phyloP scores from a whole-genome alignment of 805 yeast species.

The Barnettozyma vustinii region DNA sequence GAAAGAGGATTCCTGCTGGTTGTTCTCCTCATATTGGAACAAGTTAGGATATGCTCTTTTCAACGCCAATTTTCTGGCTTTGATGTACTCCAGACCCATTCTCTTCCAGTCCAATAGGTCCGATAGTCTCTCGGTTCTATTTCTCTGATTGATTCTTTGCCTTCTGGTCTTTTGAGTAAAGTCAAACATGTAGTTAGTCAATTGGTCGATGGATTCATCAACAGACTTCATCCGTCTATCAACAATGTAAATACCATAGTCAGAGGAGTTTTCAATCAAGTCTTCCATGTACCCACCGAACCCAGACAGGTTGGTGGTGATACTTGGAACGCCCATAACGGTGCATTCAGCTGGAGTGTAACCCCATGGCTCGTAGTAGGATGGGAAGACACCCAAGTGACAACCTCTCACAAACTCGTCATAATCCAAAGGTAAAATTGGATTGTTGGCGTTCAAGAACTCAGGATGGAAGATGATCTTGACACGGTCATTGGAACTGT shows the following conservation, averaged over 20 bases:
- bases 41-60: constrained; percentile 91
- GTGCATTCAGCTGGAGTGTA: constrained; percentile 99
- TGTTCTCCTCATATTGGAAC: constrained; percentile 36
- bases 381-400: constrained; percentile 96
- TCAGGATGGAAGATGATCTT: constrained; percentile 97
- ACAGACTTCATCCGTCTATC: constrained; percentile 90
- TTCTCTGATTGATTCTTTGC: constrained; percentile 96
- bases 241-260: constrained; percentile 95
- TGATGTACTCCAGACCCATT: constrained; percentile 94
- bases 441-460: constrained; percentile 90
- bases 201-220: constrained; percentile 89
- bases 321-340: constrained; percentile 98
- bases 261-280: constrained; percentile 86
- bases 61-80: constrained; percentile 88
- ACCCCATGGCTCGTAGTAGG: constrained; percentile 99
- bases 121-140: constrained; percentile 89
- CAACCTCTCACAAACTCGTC: constrained; percentile 98
- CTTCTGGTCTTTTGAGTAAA: constrained; percentile 87
- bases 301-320: constrained; percentile 93
- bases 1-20: constrained; percentile 25
- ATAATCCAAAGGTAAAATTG: constrained; percentile 86
- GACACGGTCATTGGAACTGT: constrained; percentile 84
- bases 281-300: constrained; percentile 99
- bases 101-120: constrained; percentile 96
- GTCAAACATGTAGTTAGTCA: constrained; percentile 83